phyloP scores from a whole-genome alignment of 2,329 filamentous ascomycete genomes.

The Hypoxylon rubiginosum region DNA sequence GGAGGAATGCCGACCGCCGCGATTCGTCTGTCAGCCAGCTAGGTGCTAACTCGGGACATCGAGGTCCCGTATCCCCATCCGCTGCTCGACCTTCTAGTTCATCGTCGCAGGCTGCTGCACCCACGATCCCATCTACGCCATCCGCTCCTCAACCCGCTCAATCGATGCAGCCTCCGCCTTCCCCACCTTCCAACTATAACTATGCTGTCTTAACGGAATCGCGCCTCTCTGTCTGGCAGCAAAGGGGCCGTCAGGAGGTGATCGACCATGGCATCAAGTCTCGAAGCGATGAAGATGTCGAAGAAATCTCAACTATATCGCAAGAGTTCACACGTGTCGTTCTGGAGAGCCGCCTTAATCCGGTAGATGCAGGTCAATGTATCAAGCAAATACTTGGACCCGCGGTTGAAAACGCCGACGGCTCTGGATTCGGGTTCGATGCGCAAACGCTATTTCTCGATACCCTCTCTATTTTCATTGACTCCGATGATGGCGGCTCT shows the following conservation, averaged over 20 bases:
- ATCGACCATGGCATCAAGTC: slow-evolving; percentile 75
- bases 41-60: slow-evolving; percentile 46
- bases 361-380: slow-evolving; percentile 77
- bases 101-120: slow-evolving; percentile 53
- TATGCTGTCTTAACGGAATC: slow-evolving; percentile 84
- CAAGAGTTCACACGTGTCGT: slow-evolving; percentile 87
- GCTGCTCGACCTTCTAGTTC: slow-evolving; percentile 55
- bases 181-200: slow-evolving; percentile 67
- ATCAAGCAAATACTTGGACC: slow-evolving; percentile 80
- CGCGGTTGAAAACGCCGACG: slow-evolving; percentile 63
- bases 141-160: slow-evolving; percentile 40
- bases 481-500: slow-evolving; percentile 71
- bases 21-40: slow-evolving; percentile 61
- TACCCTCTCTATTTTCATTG: slow-evolving; percentile 82
- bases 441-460: slow-evolving; percentile 83
- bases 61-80: slow-evolving; percentile 52
- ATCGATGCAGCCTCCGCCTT: slow-evolving; percentile 47
- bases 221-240: slow-evolving; percentile 75
- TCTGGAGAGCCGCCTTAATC: slow-evolving; percentile 75
- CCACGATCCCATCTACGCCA: slow-evolving; percentile 46
- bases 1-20: slow-evolving; percentile 63
- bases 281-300: slow-evolving; percentile 75
- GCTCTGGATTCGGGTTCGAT: slow-evolving; percentile 65
- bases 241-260: slow-evolving; percentile 75
- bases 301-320: slow-evolving; percentile 78